Evolutionary conservation across 2,329 filamentous ascomycete species (phyloP).

Genomic region (Xylaria sp.): DNA sequence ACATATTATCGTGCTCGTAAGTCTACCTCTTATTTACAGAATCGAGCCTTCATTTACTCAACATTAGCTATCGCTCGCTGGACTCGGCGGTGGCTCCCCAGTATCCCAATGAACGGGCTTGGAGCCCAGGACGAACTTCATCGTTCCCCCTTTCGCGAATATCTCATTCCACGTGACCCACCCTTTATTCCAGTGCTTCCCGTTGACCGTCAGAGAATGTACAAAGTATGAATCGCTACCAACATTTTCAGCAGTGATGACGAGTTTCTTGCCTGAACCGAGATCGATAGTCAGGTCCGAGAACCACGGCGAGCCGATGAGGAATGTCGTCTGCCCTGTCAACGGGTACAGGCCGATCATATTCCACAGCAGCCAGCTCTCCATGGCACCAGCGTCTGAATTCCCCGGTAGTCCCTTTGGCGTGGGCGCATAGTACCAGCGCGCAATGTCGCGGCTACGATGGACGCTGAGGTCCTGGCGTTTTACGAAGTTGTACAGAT

Average conservation of each 20-base stretch:
- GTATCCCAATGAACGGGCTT: constrained; percentile 52
- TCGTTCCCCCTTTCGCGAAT: constrained; percentile 56
- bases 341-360: constrained; percentile 65
- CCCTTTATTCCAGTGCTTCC: constrained; percentile 53
- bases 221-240: constrained; percentile 52
- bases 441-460: constrained; percentile 53
- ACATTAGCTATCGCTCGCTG: constrained; percentile 35
- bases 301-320: constrained; percentile 61
- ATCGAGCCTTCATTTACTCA: not conserved
- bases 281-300: constrained; percentile 54
- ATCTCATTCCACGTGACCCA: constrained; percentile 65
- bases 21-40: not conserved
- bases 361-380: constrained; percentile 63
- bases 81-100: constrained; percentile 56
- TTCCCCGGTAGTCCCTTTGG: constrained; percentile 60
- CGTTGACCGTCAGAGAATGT: constrained; percentile 62
- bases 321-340: constrained; percentile 62
- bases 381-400: constrained; percentile 67
- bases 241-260: constrained; percentile 49
- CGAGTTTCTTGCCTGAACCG: constrained; percentile 47
- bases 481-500: constrained; percentile 62
- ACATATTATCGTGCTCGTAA: not conserved
- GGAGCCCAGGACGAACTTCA: constrained; percentile 59
- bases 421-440: constrained; percentile 52
- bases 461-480: constrained; percentile 57